Conservation (phyloP, 2,329 filamentous ascomycete genomes). For the Microdochium nivale region DNA sequence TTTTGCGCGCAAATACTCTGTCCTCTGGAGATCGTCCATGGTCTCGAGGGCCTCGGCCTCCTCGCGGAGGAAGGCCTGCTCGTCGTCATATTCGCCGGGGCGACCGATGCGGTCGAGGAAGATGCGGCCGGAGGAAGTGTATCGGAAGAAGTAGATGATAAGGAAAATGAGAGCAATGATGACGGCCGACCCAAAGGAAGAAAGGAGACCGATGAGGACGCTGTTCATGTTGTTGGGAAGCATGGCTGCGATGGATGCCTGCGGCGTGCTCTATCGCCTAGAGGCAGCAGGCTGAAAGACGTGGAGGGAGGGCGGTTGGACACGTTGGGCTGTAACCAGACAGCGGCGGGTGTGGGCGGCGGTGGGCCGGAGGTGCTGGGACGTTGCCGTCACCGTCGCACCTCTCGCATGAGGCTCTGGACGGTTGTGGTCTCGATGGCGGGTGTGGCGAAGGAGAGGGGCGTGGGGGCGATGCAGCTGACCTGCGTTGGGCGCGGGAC, state of each 20-base stretch:
- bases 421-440: conserved; percentile 10
- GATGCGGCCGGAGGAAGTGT: conserved; percentile 80
- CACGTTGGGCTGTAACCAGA: neutral
- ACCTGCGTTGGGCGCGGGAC: neutral
- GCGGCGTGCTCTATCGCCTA: neutral
- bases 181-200: conserved; percentile 84
- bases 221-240: conserved; percentile 42
- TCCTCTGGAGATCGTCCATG: conserved; percentile 88
- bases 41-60: conserved; percentile 90
- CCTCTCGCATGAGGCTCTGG: conserved; percentile 16
- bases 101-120: conserved; percentile 87
- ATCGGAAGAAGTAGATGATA: conserved; percentile 88
- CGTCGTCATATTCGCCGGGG: conserved; percentile 95
- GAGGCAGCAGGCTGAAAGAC: neutral
- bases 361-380: conserved; percentile 7
- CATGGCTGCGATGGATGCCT: conserved; percentile 1
- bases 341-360: conserved; percentile 5
- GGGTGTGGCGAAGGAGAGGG: neutral
- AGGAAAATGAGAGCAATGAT: conserved; percentile 73
- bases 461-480: too few species aligned
- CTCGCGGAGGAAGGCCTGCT: conserved; percentile 87
- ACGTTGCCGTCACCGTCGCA: conserved; percentile 19
- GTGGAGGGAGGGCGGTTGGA: neutral
- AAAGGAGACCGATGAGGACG: conserved; percentile 89
- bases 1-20: conserved; percentile 91